phyloP scores from a whole-genome alignment of 2,329 filamentous ascomycete genomes.

The Talaromyces sp. region DNA sequence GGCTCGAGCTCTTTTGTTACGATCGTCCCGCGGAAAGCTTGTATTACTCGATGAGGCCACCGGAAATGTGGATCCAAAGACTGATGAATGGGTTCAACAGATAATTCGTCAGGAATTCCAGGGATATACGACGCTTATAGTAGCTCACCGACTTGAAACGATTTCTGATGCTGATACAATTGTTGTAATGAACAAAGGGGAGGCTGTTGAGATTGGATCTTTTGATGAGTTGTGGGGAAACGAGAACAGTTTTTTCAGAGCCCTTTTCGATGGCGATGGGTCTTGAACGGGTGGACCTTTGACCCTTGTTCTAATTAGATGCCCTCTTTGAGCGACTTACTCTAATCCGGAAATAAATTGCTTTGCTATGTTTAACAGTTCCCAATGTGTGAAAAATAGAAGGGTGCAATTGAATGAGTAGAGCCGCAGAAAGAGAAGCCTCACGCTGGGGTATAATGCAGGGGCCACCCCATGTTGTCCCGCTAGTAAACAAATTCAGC shows the following conservation, averaged over 20 bases:
- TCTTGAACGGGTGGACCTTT: not conserved
- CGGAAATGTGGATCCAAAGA: not conserved
- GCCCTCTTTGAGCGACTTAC: too few species aligned
- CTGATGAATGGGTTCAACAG: not conserved
- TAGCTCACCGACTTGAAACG: not conserved
- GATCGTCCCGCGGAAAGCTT: not conserved
- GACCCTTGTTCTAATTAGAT: too few species aligned
- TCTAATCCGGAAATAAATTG: too few species aligned
- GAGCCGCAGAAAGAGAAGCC: too few species aligned
- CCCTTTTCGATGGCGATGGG: not conserved
- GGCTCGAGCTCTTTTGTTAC: not conserved
- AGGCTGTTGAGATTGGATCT: slow-evolving; percentile 9
- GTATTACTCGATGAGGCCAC: not conserved
- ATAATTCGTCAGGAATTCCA: not conserved
- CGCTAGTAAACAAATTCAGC: too few species aligned
- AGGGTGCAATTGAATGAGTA: too few species aligned
- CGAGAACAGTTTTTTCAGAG: not conserved
- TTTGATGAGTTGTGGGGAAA: not conserved
- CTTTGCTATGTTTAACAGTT: too few species aligned
- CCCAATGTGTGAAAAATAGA: too few species aligned
- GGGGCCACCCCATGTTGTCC: too few species aligned
- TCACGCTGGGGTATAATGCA: too few species aligned
- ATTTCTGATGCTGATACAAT: not conserved
- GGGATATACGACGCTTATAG: not conserved
- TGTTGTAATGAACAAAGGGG: not conserved